These are phyloP conservation scores for Chlamydomonas sp. DNA, from an alignment of 139 green algal species.

Conservation along the genomic window DNA sequence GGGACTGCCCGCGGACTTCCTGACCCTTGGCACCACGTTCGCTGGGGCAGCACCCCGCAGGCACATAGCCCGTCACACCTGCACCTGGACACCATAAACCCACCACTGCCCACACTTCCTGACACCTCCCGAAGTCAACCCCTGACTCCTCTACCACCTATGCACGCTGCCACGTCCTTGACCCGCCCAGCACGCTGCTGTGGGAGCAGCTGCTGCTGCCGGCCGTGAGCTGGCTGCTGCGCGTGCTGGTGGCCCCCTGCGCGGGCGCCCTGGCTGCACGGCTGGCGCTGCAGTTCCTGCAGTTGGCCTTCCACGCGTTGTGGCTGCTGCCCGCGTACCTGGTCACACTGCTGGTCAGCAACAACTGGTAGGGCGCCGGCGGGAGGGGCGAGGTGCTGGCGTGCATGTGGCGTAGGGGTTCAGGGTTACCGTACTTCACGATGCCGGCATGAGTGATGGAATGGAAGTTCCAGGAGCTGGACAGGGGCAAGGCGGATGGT, in stretches of 20 bases:
- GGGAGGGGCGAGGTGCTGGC: neutral
- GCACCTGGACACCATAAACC: too few species aligned
- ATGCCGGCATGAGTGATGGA: too few species aligned
- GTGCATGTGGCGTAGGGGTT: neutral
- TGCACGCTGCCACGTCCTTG: too few species aligned
- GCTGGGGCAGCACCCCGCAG: too few species aligned
- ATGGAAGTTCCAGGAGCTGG: neutral
- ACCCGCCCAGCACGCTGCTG: slow-evolving; percentile 58
- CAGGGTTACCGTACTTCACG: neutral
- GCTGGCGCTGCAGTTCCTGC: slow-evolving; percentile 26
- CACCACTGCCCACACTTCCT: too few species aligned
- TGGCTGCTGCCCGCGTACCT: slow-evolving; percentile 83
- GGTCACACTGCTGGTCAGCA: slow-evolving; percentile 78
- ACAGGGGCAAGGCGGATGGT: neutral
- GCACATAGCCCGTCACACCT: too few species aligned
- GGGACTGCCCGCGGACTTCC: too few species aligned
- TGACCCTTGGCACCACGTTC: too few species aligned
- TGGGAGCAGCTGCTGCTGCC: slow-evolving; percentile 50
- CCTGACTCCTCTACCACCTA: too few species aligned
- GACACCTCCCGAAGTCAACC: too few species aligned
- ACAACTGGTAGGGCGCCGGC: slow-evolving; percentile 58
- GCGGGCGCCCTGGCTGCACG: slow-evolving; percentile 1
- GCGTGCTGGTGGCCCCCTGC: slow-evolving; percentile 27
- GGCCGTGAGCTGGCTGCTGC: slow-evolving; percentile 55
- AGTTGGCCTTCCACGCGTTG: slow-evolving; percentile 54